Percentiles rank a stretch among this genome's conserved stretches.
Evolutionary conservation across 176 grass and related monocot genomes (phyloP).

Genomic region (barley (Hordeum vulgare)): MorexV3_pseudomolecules_assembly NC_058518.1:496750453-496750952

Average conservation of each 20-base stretch:
- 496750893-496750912: neutral
- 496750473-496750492: neutral
- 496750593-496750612: conserved; percentile 50
- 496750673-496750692: neutral
- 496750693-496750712: neutral
- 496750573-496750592: conserved; percentile 75
- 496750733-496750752: neutral
- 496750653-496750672: conserved; percentile 10
- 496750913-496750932: neutral
- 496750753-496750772: neutral
- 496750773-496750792: neutral
- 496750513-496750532: neutral
- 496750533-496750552: conserved; percentile 47
- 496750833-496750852: neutral
- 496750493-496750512: neutral
- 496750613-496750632: conserved; percentile 42
- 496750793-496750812: neutral
- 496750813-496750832: neutral
- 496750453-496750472: conserved; percentile 35
- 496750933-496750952: neutral
- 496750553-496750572: conserved; percentile 74
- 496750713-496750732: neutral
- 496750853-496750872: neutral
- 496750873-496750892: neutral
- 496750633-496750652: conserved; percentile 75